A percentile compares a stretch with the other conserved stretches of the same genome.
These are phyloP conservation scores for Spizellomyces sp. DNA, from an alignment of 192 early-diverging fungal genomes.

Conservation along the genomic window DNA sequence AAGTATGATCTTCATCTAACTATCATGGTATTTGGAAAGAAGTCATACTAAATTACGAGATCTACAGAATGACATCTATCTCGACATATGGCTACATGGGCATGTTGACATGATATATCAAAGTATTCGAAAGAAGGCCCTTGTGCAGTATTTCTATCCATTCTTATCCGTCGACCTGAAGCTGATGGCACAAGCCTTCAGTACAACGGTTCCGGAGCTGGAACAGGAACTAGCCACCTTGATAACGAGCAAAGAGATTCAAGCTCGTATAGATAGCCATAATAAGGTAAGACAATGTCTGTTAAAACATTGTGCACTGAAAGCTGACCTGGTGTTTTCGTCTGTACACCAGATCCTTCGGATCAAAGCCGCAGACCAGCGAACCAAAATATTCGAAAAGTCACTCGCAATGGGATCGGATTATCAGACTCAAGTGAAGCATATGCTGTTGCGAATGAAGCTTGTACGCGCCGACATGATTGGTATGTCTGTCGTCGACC, in stretches of 20 bases:
- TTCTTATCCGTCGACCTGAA: slow-evolving; percentile 78
- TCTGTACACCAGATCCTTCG: slow-evolving; percentile 57
- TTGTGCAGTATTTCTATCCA: slow-evolving; percentile 82
- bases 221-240: slow-evolving; percentile 71
- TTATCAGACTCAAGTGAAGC: slow-evolving; percentile 63
- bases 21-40: background rate
- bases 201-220: slow-evolving; percentile 56
- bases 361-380: slow-evolving; percentile 69
- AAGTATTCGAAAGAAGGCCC: slow-evolving; percentile 74
- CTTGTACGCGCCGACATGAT: slow-evolving; percentile 47
- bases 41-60: background rate
- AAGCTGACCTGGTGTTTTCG: slow-evolving; percentile 8
- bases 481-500: slow-evolving; percentile 7
- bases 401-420: slow-evolving; percentile 65
- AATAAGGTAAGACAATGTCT: slow-evolving; percentile 63
- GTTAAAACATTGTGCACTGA: background rate
- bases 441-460: slow-evolving; percentile 67
- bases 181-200: slow-evolving; percentile 76
- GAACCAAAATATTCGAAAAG: slow-evolving; percentile 69
- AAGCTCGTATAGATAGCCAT: slow-evolving; percentile 83
- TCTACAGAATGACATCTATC: slow-evolving; percentile 48
- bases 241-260: slow-evolving; percentile 71
- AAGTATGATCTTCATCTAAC: slow-evolving; percentile 45
- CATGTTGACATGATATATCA: slow-evolving; percentile 70
- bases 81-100: slow-evolving; percentile 74